Evolutionary conservation across 2,329 filamentous ascomycete species (phyloP).

Genomic region (Penicillium italicum): DNA sequence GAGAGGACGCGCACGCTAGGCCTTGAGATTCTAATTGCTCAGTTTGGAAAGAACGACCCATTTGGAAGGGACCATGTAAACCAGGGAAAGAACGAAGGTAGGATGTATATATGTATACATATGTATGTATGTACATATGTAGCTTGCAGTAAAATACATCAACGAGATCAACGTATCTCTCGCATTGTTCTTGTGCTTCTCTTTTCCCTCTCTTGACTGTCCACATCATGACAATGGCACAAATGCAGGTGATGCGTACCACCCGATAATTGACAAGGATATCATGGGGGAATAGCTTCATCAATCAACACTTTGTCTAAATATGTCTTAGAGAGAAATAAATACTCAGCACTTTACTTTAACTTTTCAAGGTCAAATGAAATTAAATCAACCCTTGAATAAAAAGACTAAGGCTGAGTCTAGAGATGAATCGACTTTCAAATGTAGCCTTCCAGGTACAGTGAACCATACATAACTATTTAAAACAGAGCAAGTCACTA

Average conservation of each 20-base stretch:
- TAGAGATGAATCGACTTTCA: neutral
- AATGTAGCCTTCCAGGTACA: neutral
- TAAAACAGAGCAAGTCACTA: neutral
- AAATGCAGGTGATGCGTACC: neutral
- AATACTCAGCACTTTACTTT: neutral
- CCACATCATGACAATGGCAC: neutral
- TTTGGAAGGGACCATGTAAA: neutral
- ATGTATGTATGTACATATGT: too few relatives aligned
- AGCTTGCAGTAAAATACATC: neutral
- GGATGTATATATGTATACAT: too few relatives aligned
- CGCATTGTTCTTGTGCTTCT: neutral
- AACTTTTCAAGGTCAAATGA: neutral
- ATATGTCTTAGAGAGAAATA: neutral
- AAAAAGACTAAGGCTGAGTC: too few relatives aligned
- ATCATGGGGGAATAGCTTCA: neutral
- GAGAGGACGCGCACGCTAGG: neutral
- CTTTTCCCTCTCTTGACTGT: neutral
- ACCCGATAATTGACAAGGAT: neutral
- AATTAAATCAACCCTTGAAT: too few relatives aligned
- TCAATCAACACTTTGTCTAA: neutral
- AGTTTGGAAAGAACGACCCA: neutral
- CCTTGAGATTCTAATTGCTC: neutral
- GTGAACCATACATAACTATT: too few relatives aligned
- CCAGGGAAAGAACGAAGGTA: neutral
- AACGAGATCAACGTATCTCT: neutral